These are phyloP conservation scores for Hypholoma sublateritium DNA, from an alignment of 768 basidiomycete species.

Conservation along the genomic window DNA sequence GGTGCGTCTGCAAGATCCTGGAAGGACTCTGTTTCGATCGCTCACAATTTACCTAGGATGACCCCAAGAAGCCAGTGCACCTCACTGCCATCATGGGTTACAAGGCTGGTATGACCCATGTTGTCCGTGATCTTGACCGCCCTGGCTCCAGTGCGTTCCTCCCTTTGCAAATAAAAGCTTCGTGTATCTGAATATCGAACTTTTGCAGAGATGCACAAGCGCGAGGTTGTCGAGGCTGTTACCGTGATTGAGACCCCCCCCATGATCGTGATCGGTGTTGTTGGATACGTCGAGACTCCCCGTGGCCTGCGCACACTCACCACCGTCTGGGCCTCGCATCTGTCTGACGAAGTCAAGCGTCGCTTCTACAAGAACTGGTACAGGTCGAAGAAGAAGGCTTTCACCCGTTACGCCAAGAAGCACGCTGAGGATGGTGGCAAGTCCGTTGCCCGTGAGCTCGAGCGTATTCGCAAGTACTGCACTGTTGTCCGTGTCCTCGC, in stretches of 20 bases:
- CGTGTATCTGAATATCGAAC: neutral
- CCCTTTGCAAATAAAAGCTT: neutral
- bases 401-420: slow-evolving; percentile 99
- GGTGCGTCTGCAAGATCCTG: slow-evolving; percentile 47
- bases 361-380: slow-evolving; percentile 99
- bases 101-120: slow-evolving; percentile 99
- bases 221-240: slow-evolving; percentile 98
- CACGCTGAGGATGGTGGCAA: slow-evolving; percentile 94
- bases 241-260: slow-evolving; percentile 96
- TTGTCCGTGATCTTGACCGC: slow-evolving; percentile 98
- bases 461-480: slow-evolving; percentile 99
- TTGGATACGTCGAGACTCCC: slow-evolving; percentile 99
- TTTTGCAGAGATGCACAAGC: slow-evolving; percentile 96
- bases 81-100: slow-evolving; percentile 98
- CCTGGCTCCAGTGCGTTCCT: slow-evolving; percentile 91
- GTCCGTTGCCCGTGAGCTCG: slow-evolving; percentile 91
- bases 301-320: slow-evolving; percentile 98
- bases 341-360: slow-evolving; percentile 97
- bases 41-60: slow-evolving; percentile 64
- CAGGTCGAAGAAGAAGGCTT: slow-evolving; percentile 99
- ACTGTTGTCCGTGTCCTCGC: slow-evolving; percentile 99
- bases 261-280: slow-evolving; percentile 94
- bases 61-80: slow-evolving; percentile 98
- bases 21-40: slow-evolving; percentile 5
- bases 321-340: slow-evolving; percentile 97